phyloP scores from a whole-genome alignment of 805 yeast genomes.

The Metschnikowia colocasiae region DNA sequence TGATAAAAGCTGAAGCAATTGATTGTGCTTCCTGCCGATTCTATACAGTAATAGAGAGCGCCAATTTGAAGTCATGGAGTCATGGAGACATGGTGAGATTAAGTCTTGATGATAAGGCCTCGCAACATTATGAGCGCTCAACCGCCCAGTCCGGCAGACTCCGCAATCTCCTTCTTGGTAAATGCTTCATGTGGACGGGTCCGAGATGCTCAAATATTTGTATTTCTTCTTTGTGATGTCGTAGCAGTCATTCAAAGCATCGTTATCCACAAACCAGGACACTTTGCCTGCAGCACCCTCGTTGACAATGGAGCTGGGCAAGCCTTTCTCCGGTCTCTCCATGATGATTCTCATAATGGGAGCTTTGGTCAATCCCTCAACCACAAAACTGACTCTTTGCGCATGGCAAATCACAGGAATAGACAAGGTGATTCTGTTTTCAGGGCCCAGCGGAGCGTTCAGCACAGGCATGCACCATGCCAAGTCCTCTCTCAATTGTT shows the following conservation, averaged over 20 bases:
- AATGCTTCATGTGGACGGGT: slow-evolving; percentile 13
- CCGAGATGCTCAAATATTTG: slow-evolving; percentile 46
- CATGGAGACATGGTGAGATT: neutral
- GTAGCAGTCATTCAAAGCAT: slow-evolving; percentile 77
- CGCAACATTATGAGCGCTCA: neutral
- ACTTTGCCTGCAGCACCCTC: slow-evolving; percentile 97
- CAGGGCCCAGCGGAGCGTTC: slow-evolving; percentile 87
- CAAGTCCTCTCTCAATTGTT: slow-evolving; percentile 77
- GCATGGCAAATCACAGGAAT: slow-evolving; percentile 95
- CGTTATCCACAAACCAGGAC: slow-evolving; percentile 96
- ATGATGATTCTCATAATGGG: slow-evolving; percentile 85
- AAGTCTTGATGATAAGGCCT: neutral
- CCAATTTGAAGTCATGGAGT: neutral
- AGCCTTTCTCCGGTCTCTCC: slow-evolving; percentile 96
- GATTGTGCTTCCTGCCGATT: neutral
- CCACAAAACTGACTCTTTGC: slow-evolving; percentile 88
- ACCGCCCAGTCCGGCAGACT: neutral
- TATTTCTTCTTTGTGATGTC: slow-evolving; percentile 67
- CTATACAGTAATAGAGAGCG: neutral
- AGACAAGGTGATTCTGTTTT: slow-evolving; percentile 80
- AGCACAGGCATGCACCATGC: slow-evolving; percentile 96
- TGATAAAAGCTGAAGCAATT: neutral
- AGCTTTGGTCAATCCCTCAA: slow-evolving; percentile 94
- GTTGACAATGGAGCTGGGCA: slow-evolving; percentile 89
- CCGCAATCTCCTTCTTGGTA: neutral